Evolutionary conservation across 2,329 filamentous ascomycete genomes (phyloP), one percentile per base, ranked within the genome.

Genomic region (Corynespora cassiicola): DNA sequence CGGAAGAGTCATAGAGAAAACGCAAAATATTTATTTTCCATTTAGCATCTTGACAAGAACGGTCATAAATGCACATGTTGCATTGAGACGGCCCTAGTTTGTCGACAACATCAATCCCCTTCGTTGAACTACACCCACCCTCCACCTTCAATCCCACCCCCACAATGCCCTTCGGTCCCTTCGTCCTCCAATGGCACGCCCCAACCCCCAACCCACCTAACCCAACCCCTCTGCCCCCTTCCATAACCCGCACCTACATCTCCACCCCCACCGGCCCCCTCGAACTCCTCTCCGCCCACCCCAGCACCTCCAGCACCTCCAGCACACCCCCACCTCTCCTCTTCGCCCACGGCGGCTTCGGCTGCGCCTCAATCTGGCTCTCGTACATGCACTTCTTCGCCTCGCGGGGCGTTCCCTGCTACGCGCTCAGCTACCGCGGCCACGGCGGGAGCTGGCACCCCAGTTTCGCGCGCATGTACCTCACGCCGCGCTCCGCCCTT

Each of bases 281-380:
- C n/a, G 77, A 81, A 52, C 53, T 81, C 3, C 70, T 81, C 18
- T 68, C 65, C 39, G 72, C 71, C n/a, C 48, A 58, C 10, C 69
- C 72, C 1, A 36, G 49, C 6, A 31, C 23, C 18, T 15, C 36
- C 19, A 7, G 14, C 17, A 19, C 28, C 8, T 7, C 10, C 28
- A 31, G 16, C 17, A 53, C 57, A 10, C 56, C 69, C 7, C n/a
- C n/a, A n/a, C 71, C 75, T 2, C 56, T 80, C 9, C 71, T 80
- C 63, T 79, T 81, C 59, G 65, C 73, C 21, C 78, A 81, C 46
- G 78, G 78, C 24, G 77, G 77, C 31, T 79, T 80, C 67, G 78
- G 77, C 25, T 69, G 68, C 36, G 79, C 78, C 6, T 73, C 71
- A 56, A 70, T 79, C 14, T 81, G 77, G 75, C 64, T 73, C 7